Evolutionary conservation across 352 stramenopile genomes (phyloP).

Genomic region (Globisporangium spiculum): DNA sequence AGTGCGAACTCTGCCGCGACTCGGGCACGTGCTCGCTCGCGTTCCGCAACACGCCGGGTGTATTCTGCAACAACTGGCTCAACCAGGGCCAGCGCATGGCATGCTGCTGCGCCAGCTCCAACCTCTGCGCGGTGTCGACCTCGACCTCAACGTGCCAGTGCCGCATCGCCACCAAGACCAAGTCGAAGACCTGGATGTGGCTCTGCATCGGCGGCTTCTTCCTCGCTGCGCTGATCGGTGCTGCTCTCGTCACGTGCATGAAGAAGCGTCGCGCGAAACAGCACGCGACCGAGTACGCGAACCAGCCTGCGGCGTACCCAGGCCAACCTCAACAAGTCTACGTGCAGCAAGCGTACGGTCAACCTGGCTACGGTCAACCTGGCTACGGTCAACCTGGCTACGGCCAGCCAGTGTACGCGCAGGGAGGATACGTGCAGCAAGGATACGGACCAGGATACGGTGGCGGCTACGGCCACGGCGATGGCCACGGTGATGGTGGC

Average conservation of each 20-base stretch:
- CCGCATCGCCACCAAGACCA: not conserved
- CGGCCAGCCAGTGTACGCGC: slow-evolving; percentile 26
- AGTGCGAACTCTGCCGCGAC: slow-evolving; percentile 57
- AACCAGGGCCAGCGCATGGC: slow-evolving; percentile 28
- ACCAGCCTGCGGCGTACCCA: not conserved
- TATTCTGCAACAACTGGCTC: slow-evolving; percentile 59
- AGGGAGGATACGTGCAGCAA: slow-evolving; percentile 21
- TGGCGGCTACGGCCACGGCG: slow-evolving; percentile 19
- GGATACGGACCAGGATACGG: not conserved
- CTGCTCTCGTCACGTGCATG: slow-evolving; percentile 29
- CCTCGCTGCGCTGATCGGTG: slow-evolving; percentile 29
- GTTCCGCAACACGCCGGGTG: slow-evolving; percentile 34
- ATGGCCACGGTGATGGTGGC: slow-evolving; percentile 13
- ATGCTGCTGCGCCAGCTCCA: slow-evolving; percentile 48
- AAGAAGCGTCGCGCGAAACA: slow-evolving; percentile 31
- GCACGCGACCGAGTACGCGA: slow-evolving; percentile 10
- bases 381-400: slow-evolving; percentile 15
- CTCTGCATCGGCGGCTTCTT: slow-evolving; percentile 29
- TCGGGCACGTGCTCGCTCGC: slow-evolving; percentile 36
- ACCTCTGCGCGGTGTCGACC: slow-evolving; percentile 29
- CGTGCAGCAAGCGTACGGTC: slow-evolving; percentile 27
- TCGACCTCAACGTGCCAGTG: slow-evolving; percentile 44
- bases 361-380: slow-evolving; percentile 12
- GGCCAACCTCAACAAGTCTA: not conserved
- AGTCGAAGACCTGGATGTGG: slow-evolving; percentile 23